Percentiles rank a stretch among this genome's conserved stretches.
Evolutionary conservation across 2,329 filamentous ascomycete species (phyloP).

Genomic region (Huntiella savannae): DNA sequence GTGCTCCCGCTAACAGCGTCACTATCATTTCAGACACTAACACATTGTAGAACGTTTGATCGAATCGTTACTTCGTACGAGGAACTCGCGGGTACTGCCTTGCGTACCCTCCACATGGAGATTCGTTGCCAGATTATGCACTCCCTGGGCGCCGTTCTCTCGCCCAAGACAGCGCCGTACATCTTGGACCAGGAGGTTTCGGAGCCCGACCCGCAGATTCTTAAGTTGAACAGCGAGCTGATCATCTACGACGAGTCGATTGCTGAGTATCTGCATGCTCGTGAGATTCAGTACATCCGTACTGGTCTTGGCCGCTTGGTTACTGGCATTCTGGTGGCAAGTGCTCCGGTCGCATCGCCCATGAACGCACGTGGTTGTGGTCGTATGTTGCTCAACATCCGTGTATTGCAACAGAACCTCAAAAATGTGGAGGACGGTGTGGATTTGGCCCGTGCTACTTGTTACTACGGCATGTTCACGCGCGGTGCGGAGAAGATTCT

Average conservation of each 20-base stretch:
- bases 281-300: constrained; percentile 58
- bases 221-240: constrained; percentile 68
- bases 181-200: constrained; percentile 52
- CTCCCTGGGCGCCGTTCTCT: constrained; percentile 48
- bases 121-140: constrained; percentile 70
- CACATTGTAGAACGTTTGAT: constrained; percentile 51
- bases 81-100: constrained; percentile 56
- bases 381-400: constrained; percentile 77
- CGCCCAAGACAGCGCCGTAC: constrained; percentile 40
- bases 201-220: constrained; percentile 59
- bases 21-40: constrained; percentile 13
- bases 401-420: constrained; percentile 89
- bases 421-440: constrained; percentile 72
- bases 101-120: constrained; percentile 77
- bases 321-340: constrained; percentile 58
- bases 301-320: constrained; percentile 59
- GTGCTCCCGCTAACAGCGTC: constrained; percentile 17
- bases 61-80: constrained; percentile 68
- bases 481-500: constrained; percentile 47
- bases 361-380: constrained; percentile 73
- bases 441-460: constrained; percentile 40
- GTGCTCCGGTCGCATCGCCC: constrained; percentile 49
- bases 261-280: constrained; percentile 48
- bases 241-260: constrained; percentile 77
- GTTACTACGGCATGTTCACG: constrained; percentile 52